Base-by-base conservation (phyloP, 257 asterid genomes). In the Gardenia jasminoides region DNA sequence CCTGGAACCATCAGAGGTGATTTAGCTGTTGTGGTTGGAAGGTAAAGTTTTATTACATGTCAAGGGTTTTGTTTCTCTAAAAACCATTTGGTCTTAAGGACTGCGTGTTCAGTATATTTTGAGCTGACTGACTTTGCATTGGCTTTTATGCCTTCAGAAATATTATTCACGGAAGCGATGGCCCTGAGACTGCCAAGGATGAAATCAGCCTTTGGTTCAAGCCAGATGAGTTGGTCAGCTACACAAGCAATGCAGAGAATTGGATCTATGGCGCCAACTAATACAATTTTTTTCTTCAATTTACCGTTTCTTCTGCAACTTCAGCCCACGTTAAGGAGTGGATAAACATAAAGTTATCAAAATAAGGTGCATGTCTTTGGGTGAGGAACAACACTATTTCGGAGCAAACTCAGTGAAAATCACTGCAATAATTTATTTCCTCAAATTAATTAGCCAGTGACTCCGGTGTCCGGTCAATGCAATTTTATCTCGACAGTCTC, bases 1-100 rank as follows among this genome's bases (percentile, higher is more conserved):
- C 99, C 99, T 50, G 99, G 99, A 83, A 96, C 99, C 85, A 93
- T 96, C 81, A 87, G 99, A 84, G 99, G 99, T 68, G 99, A 96
- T 76, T 87, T 96, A 77, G 99, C 98, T 70, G 98, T 92, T 56
- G 97, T 91, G 20, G 97, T 96, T 11, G 98, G 98, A 86, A 96
- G 98, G 99, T 94, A 88, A 47, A 1, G 8, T 67, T 5, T 24
- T 10, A n/a, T 16, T 76, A 31, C 5, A 13, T n/a, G 33, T 54
- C 58, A 52, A 67, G 10, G 30, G 28, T 44, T 44, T 22, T 28
- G 33, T 5, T 36, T 19, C 8, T 11, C 13, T 62, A 10, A 5
- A 16, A 43, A 3, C 75, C 44, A 6, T 52, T 66, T 39, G 28
- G 64, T 67, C 75, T 39, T 22, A 22, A 58, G 20, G 17, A 54